A percentile compares a stretch with the other conserved stretches of the same genome.
Evolutionary conservation across 768 basidiomycete genomes (phyloP).

Genomic region (Russula sp.): DNA sequence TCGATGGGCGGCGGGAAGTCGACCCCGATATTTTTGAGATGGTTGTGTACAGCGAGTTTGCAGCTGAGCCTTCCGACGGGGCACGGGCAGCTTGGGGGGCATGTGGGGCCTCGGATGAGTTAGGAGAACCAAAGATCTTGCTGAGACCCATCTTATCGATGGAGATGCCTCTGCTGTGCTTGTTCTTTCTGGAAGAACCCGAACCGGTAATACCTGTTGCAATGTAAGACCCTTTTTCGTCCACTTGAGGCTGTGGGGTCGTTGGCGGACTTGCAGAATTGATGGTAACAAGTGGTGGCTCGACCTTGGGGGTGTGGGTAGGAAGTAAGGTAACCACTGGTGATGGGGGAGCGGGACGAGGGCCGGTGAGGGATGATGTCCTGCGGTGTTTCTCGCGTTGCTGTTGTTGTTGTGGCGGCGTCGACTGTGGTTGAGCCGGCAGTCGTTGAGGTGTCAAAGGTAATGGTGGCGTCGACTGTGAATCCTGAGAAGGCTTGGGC

Average conservation of each 20-base stretch:
- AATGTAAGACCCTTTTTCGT: constrained; percentile 30
- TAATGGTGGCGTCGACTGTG: constrained; percentile 1
- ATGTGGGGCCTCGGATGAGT: constrained; percentile 36
- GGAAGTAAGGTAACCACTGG: constrained; percentile 14
- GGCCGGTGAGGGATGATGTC: constrained; percentile 13
- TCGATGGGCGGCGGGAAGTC: constrained; percentile 35
- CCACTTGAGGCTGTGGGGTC: constrained; percentile 30
- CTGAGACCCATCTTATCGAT: constrained; percentile 77
- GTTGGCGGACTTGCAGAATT: constrained; percentile 38
- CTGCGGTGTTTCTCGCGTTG: constrained; percentile 23
- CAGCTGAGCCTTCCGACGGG: constrained; percentile 37
- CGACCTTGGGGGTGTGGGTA: constrained; percentile 19
- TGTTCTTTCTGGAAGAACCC: constrained; percentile 44
- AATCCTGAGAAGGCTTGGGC: constrained; percentile 7
- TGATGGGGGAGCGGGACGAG: constrained; percentile 24
- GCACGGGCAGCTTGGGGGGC: constrained; percentile 41
- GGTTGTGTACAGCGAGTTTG: constrained; percentile 33
- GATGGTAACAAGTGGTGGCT: constrained; percentile 36
- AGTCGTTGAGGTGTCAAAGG: constrained; percentile 3
- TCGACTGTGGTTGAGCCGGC: constrained; percentile 7
- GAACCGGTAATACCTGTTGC: constrained; percentile 31
- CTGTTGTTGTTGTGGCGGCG: constrained; percentile 17
- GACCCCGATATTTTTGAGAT: constrained; percentile 31
- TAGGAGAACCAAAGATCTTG: constrained; percentile 60
- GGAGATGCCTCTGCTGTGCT: constrained; percentile 67